These are phyloP conservation scores for Aspergillus cristatus DNA, from an alignment of 495 filamentous ascomycete species.

Conservation along the genomic window DNA sequence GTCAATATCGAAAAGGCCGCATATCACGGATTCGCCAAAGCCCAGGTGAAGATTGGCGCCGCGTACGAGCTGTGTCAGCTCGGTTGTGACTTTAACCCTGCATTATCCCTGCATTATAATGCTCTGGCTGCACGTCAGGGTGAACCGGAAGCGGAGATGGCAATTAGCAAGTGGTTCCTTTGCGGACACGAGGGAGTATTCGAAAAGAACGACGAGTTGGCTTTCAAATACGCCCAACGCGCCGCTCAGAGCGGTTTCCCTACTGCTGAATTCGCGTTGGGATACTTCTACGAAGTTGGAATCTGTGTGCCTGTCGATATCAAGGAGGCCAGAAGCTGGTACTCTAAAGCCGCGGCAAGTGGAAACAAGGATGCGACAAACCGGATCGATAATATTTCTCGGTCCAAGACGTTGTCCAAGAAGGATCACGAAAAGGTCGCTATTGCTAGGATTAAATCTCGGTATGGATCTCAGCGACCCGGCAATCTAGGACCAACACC, in stretches of 20 bases:
- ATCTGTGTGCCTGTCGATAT: constrained; percentile 76
- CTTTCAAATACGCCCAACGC: constrained; percentile 81
- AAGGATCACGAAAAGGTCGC: constrained; percentile 90
- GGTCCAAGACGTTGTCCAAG: constrained; percentile 78
- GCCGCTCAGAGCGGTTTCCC: constrained; percentile 72
- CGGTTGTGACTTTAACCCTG: constrained; percentile 90
- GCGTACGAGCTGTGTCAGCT: constrained; percentile 92
- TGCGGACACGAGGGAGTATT: constrained; percentile 89
- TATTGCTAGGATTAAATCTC: constrained; percentile 81
- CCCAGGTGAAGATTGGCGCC: constrained; percentile 93
- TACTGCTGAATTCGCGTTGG: constrained; percentile 93
- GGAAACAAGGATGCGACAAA: constrained; percentile 84
- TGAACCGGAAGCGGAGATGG: constrained; percentile 87
- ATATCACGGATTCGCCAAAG: constrained; percentile 93
- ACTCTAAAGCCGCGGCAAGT: constrained; percentile 77
- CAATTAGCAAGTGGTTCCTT: constrained; percentile 97
- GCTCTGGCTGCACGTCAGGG: constrained; percentile 83
- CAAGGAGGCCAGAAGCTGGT: constrained; percentile 80
- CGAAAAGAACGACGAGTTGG: constrained; percentile 88
- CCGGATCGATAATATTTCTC: constrained; percentile 75
- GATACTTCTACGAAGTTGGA: constrained; percentile 96
- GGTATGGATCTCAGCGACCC: constrained; percentile 75
- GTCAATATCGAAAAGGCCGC: constrained; percentile 94
- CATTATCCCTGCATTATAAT: constrained; percentile 90
- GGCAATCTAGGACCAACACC: constrained; percentile 46